These are phyloP conservation scores for Dactylonectria estremocensis DNA, from an alignment of 2,329 filamentous ascomycete species.

Conservation along the genomic window DNA sequence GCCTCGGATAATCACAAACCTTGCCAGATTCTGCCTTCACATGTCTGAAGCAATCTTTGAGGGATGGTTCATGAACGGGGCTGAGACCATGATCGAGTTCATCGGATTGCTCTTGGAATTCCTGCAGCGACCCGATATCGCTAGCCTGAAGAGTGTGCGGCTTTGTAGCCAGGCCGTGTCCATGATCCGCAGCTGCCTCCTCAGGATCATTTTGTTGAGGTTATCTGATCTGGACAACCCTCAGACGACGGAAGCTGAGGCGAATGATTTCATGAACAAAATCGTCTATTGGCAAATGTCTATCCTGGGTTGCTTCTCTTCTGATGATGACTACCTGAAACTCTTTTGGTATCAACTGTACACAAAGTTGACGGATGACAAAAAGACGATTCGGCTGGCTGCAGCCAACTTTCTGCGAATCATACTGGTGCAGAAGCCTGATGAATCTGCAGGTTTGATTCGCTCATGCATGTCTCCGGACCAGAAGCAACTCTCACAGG, in stretches of 20 bases:
- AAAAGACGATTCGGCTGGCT: constrained; percentile 77
- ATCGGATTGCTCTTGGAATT: constrained; percentile 89
- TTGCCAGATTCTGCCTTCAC: constrained; percentile 85
- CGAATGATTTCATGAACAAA: constrained; percentile 82
- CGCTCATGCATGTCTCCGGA: constrained; percentile 79
- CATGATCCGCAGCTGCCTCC: constrained; percentile 82
- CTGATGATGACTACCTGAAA: constrained; percentile 85
- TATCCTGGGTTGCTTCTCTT: constrained; percentile 82
- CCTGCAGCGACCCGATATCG: constrained; percentile 86
- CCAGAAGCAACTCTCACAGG: constrained; percentile 79
- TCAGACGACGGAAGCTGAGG: constrained; percentile 71
- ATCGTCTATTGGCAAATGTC: constrained; percentile 97
- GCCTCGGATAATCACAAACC: constrained; percentile 87
- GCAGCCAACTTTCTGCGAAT: constrained; percentile 93
- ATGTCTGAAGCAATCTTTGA: constrained; percentile 94
- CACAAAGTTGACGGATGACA: constrained; percentile 83
- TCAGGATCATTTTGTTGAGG: constrained; percentile 83
- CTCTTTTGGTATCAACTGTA: constrained; percentile 96
- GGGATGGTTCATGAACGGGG: constrained; percentile 95
- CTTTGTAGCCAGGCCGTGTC: constrained; percentile 88
- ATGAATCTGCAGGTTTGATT: constrained; percentile 83
- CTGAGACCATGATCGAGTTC: constrained; percentile 87
- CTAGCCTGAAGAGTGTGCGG: constrained; percentile 87
- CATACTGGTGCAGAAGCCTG: constrained; percentile 91
- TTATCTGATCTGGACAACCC: constrained; percentile 86